Percentiles rank a stretch among this genome's conserved stretches.
These are phyloP conservation scores for Stentor roeselii DNA, from an alignment of 73 alveolate genomes.

Conservation along the genomic window DNA sequence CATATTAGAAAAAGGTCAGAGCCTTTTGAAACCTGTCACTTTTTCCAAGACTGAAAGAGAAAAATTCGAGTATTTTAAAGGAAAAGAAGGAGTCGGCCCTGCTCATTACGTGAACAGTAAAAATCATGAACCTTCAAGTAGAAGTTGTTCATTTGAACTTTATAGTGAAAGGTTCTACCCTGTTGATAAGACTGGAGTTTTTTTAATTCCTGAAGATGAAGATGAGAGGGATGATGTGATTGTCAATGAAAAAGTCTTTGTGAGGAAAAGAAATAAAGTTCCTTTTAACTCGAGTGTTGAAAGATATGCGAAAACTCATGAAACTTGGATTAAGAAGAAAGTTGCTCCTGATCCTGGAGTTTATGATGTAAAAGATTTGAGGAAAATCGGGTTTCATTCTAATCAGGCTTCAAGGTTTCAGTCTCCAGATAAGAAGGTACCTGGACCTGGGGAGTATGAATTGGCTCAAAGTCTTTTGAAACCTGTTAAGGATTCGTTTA, in stretches of 20 bases:
- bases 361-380: background rate
- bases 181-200: background rate
- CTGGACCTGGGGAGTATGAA: conserved; percentile 20
- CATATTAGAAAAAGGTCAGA: background rate
- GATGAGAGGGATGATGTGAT: background rate
- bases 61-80: conserved; percentile 20
- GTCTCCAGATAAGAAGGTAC: background rate
- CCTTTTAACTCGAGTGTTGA: conserved; percentile 6
- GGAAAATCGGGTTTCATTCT: background rate
- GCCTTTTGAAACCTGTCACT: background rate
- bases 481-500: conserved; percentile 5
- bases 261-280: background rate
- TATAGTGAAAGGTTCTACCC: background rate
- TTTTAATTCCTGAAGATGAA: background rate
- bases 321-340: background rate
- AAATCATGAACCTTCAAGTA: background rate
- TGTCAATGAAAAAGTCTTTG: background rate
- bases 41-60: background rate
- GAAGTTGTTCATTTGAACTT: background rate
- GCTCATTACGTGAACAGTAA: background rate
- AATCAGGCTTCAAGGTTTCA: background rate
- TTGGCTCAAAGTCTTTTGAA: background rate
- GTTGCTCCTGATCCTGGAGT: conserved; percentile 23
- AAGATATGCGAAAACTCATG: background rate
- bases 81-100: conserved; percentile 23